Base-by-base conservation (phyloP, 2,329 filamentous ascomycete genomes). In the Botrytis medusae region DNA sequence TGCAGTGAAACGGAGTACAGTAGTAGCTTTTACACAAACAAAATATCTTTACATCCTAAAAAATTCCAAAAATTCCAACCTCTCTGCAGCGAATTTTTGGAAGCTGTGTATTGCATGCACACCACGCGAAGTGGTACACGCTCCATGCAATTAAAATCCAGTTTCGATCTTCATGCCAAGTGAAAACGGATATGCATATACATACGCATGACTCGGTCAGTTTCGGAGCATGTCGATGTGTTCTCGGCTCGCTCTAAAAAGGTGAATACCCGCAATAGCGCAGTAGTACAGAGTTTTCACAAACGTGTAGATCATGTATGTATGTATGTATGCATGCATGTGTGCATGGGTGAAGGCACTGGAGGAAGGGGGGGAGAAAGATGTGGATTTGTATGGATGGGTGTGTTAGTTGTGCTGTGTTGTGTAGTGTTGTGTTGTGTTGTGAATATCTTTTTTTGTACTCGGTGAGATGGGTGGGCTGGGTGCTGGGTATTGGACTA, bases 141-240 rank as follows among this genome's bases (percentile, higher is more conserved):
- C 51, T 57, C 14, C 51, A 29, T 57, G 51, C n/a, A 62, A 62
- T 40, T 42, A 25, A 16, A 62, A 40, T 16, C 2, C 5, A 62
- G 7, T 18, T 22, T 62, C 60, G 60, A 62, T 40, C 60, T 40
- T 62, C 34, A 62, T 62, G 60, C 60, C 60, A 62, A 62, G 60
- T 25, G 22, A 62, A n/a, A 62, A 62, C 34, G 60, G 34, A 62
- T 62, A n/a, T 61, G 22, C 22, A 61, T 61, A 25, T 37, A 61
- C 22, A 37, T 40, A 62, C 34, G 16, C 60, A 62, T 62, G 60
- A 62, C 60, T 62, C 60, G 34, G 22, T n/a, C 12, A 14, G 25
- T 9, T 29, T 57, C 51, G 51, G n/a, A 57, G 8, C 18, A 16
- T 18, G 7, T 57, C n/a, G 51, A 57, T 57, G 25, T n/a, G 34